Evolutionary conservation across 352 stramenopile species (phyloP).

Genomic region (Globisporangium cystogenes): DNA sequence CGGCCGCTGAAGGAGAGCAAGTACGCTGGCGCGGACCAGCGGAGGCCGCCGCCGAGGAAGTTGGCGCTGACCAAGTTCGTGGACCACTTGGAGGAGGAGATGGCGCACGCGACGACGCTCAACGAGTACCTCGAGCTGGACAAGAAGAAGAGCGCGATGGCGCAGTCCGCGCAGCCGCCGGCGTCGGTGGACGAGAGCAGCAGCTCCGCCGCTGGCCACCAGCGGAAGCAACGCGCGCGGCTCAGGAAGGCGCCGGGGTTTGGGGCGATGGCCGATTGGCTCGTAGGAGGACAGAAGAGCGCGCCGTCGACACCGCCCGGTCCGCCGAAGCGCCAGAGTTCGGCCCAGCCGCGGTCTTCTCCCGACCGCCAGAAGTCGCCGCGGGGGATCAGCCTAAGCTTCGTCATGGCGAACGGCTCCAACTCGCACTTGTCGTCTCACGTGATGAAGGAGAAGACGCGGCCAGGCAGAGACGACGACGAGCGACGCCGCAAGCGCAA

Average conservation of each 20-base stretch:
- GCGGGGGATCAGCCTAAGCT: background rate
- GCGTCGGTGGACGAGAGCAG: background rate
- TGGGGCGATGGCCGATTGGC: background rate
- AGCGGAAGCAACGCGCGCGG: slow-evolving; percentile 13
- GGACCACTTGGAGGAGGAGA: slow-evolving; percentile 25
- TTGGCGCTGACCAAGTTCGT: slow-evolving; percentile 18
- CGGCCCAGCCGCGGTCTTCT: background rate
- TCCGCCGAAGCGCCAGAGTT: background rate
- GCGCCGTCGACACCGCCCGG: background rate
- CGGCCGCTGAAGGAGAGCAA: background rate
- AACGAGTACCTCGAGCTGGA: slow-evolving; percentile 26
- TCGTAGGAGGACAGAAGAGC: background rate
- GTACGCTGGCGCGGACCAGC: slow-evolving; percentile 1
- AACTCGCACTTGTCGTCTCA: background rate
- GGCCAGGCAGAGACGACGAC: background rate
- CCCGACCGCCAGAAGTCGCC: background rate
- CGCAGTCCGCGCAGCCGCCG: slow-evolving; percentile 1
- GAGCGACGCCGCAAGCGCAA: slow-evolving; percentile 7
- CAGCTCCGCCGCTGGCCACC: slow-evolving; percentile 6
- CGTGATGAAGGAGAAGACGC: background rate
- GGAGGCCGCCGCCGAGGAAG: background rate
- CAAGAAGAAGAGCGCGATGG: slow-evolving; percentile 12
- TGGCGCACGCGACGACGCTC: slow-evolving; percentile 12
- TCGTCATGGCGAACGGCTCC: background rate
- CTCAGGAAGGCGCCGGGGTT: background rate